phyloP scores from a whole-genome alignment of 805 yeast species.

The Ogataea glucozyma region DNA sequence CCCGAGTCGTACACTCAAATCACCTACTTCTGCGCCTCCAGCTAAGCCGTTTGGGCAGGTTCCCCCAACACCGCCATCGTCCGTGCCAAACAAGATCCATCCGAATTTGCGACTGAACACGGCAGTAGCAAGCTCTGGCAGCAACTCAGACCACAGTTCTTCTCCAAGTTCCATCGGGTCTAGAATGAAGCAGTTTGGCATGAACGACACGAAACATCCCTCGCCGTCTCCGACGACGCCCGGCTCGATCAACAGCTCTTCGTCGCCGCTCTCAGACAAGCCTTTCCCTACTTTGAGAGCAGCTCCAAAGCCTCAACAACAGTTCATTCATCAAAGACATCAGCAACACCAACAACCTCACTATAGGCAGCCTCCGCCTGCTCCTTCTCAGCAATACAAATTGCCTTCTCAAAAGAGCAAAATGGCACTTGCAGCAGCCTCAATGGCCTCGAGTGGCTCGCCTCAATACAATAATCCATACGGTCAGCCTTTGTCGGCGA shows the following conservation, averaged over 20 bases:
- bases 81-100: slow-evolving; percentile 12
- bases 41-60: slow-evolving; percentile 27
- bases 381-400: slow-evolving; percentile 18
- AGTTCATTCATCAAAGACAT: slow-evolving; percentile 25
- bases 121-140: slow-evolving; percentile 12
- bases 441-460: slow-evolving; percentile 26
- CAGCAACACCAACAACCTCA: slow-evolving; percentile 17
- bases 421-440: slow-evolving; percentile 40
- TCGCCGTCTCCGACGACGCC: slow-evolving; percentile 12
- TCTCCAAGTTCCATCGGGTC: not conserved
- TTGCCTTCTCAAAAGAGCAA: slow-evolving; percentile 19
- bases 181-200: not conserved
- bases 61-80: slow-evolving; percentile 28
- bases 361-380: slow-evolving; percentile 9
- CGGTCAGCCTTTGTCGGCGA: slow-evolving; percentile 28
- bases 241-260: slow-evolving; percentile 10
- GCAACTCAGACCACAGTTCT: slow-evolving; percentile 3
- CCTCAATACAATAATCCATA: slow-evolving; percentile 16
- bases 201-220: slow-evolving; percentile 9
- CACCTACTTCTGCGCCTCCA: slow-evolving; percentile 12
- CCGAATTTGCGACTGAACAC: slow-evolving; percentile 23
- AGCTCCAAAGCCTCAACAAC: slow-evolving; percentile 19
- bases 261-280: slow-evolving; percentile 39
- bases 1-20: slow-evolving; percentile 8
- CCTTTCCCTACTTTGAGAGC: slow-evolving; percentile 25